Percentiles rank a stretch among this genome's conserved stretches.
Conservation (phyloP, 768 basidiomycete genomes). For the Hygrocybe punicea region DNA sequence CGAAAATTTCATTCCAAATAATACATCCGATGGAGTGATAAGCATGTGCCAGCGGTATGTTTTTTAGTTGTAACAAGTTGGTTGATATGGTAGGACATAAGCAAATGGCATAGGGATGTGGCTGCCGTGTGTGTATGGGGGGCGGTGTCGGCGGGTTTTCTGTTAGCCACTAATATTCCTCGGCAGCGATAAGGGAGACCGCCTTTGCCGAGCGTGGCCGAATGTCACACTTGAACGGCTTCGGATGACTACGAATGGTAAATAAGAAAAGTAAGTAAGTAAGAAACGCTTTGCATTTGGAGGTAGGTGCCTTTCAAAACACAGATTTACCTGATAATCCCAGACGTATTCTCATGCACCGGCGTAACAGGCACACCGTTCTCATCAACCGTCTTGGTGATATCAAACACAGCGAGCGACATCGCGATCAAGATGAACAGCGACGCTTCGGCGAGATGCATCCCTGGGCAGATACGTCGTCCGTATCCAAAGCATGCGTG, state of each 20-base stretch:
- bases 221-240: conserved; percentile 57
- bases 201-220: conserved; percentile 58
- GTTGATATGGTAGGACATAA: no score
- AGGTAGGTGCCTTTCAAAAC: no score
- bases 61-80: no score
- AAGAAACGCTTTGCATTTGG: no score
- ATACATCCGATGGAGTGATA: no score
- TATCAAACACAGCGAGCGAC: conserved; percentile 50
- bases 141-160: no score
- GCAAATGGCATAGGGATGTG: no score
- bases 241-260: conserved; percentile 58
- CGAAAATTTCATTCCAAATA: no score
- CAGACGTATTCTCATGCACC: conserved; percentile 53
- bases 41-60: no score
- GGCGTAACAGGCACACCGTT: conserved; percentile 48
- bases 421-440: conserved; percentile 51
- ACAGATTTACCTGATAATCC: conserved; percentile 64
- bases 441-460: conserved; percentile 53
- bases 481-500: conserved; percentile 68
- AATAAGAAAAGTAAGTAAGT: no score
- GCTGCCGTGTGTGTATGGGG: no score
- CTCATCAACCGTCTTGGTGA: conserved; percentile 42
- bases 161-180: background rate
- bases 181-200: conserved; percentile 42
- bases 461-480: conserved; percentile 46